These are phyloP conservation scores for Vicia sativa DNA, from an alignment of 306 rosid genomes.

Conservation along the genomic window DNA sequence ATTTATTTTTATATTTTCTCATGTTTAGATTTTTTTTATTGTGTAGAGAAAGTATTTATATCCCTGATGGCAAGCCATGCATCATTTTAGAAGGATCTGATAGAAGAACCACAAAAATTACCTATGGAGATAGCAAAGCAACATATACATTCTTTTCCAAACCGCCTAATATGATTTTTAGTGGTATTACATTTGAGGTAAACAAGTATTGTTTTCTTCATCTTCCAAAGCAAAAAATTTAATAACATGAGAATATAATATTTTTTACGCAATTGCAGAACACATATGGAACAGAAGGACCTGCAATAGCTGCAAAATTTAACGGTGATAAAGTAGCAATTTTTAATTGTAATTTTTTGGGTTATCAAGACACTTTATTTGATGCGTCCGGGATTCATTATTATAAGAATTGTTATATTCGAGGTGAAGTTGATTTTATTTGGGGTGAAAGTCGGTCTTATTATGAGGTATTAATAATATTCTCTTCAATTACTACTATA, in stretches of 20 bases:
- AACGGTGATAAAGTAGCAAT: neutral
- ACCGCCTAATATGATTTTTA: neutral
- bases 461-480: conserved; percentile 4
- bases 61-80: neutral
- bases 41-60: neutral
- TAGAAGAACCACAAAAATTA: neutral
- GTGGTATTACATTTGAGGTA: conserved; percentile 28
- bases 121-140: neutral
- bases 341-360: neutral
- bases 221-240: neutral
- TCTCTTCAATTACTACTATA: no score
- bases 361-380: conserved; percentile 26
- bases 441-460: neutral
- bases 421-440: conserved; percentile 16
- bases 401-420: conserved; percentile 19
- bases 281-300: neutral
- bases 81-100: neutral
- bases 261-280: neutral
- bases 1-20: neutral
- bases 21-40: neutral
- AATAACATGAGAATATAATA: neutral
- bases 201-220: neutral
- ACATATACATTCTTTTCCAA: neutral
- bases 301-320: neutral
- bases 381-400: neutral